phyloP scores from a whole-genome alignment of 2,329 filamentous ascomycete species.

The Xylaria sp. region DNA sequence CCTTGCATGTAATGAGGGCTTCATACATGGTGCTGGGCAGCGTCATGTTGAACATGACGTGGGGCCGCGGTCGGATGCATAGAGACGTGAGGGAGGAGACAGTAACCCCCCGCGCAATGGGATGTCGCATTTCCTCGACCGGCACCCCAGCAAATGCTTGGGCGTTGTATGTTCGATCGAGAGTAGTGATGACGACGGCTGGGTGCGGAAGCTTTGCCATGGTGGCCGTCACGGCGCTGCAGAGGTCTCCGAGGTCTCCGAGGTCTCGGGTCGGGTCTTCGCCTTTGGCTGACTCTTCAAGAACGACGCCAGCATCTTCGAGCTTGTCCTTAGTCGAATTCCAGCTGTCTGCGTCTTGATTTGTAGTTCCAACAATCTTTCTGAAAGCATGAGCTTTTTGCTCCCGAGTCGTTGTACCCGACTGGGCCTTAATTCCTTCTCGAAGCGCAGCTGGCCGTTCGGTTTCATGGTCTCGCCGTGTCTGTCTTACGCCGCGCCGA shows the following conservation, averaged over 20 bases:
- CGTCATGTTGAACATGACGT: slow-evolving; percentile 68
- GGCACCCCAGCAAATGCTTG: slow-evolving; percentile 20
- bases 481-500: slow-evolving; percentile 1
- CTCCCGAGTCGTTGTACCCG: not conserved
- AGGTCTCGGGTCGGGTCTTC: slow-evolving; percentile 38
- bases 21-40: slow-evolving; percentile 66
- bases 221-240: slow-evolving; percentile 61
- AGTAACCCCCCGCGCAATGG: slow-evolving; percentile 62
- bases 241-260: slow-evolving; percentile 41
- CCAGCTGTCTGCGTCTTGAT: not conserved
- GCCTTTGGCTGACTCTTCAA: not conserved
- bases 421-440: not conserved
- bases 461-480: not conserved
- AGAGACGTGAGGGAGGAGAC: slow-evolving; percentile 70
- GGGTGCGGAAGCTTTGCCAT: slow-evolving; percentile 66
- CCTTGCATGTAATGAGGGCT: slow-evolving; percentile 57
- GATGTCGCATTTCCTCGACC: slow-evolving; percentile 36
- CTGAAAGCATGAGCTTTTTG: not conserved
- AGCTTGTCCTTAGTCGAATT: not conserved
- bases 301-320: not conserved
- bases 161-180: slow-evolving; percentile 52
- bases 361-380: not conserved
- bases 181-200: slow-evolving; percentile 64
- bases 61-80: slow-evolving; percentile 61
- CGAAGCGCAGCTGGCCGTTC: not conserved